Percentiles rank a stretch among this genome's conserved stretches.
Conservation (phyloP, 2,329 filamentous ascomycete species). For the Paracorniculantispora psalliotae region DNA sequence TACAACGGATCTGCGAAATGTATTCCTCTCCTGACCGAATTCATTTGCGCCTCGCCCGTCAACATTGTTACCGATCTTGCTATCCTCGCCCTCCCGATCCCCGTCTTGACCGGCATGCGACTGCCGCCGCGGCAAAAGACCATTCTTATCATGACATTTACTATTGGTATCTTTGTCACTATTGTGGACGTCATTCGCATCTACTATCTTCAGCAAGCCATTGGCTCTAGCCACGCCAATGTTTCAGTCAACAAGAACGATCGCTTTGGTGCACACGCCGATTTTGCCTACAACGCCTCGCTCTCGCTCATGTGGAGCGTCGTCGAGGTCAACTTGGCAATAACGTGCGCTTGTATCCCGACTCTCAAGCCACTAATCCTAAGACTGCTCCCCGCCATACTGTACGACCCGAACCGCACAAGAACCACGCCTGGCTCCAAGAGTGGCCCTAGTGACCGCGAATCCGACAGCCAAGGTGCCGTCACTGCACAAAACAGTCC, state of each 20-base stretch:
- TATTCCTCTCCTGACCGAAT: conserved; percentile 56
- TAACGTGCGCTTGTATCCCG: conserved; percentile 88
- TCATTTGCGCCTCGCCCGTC: conserved; percentile 74
- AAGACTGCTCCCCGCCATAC: conserved; percentile 52
- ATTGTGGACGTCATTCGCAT: conserved; percentile 86
- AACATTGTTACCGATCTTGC: conserved; percentile 90
- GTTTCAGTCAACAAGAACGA: conserved; percentile 29
- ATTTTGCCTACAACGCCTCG: conserved; percentile 70
- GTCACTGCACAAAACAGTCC: conserved; percentile 4
- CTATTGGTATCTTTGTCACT: conserved; percentile 80
- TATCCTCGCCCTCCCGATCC: conserved; percentile 81
- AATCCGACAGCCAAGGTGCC: conserved; percentile 13
- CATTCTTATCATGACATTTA: conserved; percentile 81
- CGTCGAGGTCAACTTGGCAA: conserved; percentile 85
- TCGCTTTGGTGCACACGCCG: conserved; percentile 46
- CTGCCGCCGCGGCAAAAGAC: conserved; percentile 81
- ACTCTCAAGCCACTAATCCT: conserved; percentile 82
- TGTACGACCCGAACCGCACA: conserved; percentile 47
- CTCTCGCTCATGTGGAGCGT: conserved; percentile 90
- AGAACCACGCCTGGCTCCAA: conserved; percentile 24
- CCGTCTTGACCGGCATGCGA: conserved; percentile 80
- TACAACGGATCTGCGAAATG: conserved; percentile 35
- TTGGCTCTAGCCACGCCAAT: conserved; percentile 37
- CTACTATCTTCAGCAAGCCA: conserved; percentile 78
- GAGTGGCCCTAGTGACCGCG: conserved; percentile 25